phyloP scores from a whole-genome alignment of 345 rosid species.

The Stellera chamaejasme region DNA sequence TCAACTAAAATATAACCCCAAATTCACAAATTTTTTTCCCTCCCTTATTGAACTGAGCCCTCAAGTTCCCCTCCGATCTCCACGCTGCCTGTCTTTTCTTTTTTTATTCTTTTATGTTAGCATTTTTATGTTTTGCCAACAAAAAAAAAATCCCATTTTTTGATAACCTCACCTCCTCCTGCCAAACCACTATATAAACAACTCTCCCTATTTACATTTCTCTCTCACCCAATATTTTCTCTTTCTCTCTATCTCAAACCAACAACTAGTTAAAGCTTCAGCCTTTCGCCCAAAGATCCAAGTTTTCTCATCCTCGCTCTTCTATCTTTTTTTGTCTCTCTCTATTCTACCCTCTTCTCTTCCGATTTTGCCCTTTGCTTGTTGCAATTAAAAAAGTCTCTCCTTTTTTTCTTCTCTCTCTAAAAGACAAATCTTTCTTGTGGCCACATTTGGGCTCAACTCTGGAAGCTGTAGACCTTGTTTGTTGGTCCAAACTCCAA shows the following conservation, averaged over 20 bases:
- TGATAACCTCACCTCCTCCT: constrained; percentile 3
- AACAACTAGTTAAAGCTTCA: too few species aligned
- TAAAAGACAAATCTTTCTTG: too few species aligned
- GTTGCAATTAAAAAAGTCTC: too few species aligned
- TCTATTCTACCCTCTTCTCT: not conserved
- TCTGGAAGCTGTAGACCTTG: constrained; percentile 3
- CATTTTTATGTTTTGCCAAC: not conserved
- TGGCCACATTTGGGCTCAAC: too few species aligned
- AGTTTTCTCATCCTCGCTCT: too few species aligned
- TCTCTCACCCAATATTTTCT: constrained; percentile 19
- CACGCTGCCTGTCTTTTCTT: constrained; percentile 34
- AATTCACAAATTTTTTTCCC: too few species aligned
- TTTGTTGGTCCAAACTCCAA: too few species aligned
- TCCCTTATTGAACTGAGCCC: too few species aligned
- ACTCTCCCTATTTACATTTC: constrained; percentile 18
- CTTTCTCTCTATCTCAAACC: constrained; percentile 14
- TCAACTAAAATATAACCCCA: too few species aligned
- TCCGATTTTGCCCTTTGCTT: not conserved
- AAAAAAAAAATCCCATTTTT: not conserved
- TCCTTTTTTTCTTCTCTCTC: too few species aligned
- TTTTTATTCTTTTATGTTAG: not conserved
- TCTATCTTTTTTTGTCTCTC: not conserved
- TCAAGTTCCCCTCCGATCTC: constrained; percentile 15
- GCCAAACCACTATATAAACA: constrained; percentile 28
- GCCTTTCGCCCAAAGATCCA: too few species aligned